These are phyloP conservation scores for Solanum acaule DNA, from an alignment of 257 asterid genomes.

Conservation along the genomic window DNA sequence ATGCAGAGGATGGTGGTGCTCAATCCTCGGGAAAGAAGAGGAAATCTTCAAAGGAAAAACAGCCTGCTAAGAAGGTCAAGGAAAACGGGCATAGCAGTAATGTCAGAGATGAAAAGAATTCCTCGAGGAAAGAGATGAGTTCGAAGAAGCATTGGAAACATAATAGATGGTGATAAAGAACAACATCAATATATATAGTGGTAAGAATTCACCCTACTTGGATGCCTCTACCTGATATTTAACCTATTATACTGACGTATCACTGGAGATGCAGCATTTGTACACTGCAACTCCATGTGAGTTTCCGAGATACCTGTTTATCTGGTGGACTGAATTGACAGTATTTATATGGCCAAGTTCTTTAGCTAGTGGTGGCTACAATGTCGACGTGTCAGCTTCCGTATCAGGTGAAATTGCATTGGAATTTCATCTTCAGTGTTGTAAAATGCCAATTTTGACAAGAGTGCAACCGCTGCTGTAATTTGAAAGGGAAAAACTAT, in stretches of 20 bases:
- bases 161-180: neutral
- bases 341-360: neutral
- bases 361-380: neutral
- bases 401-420: neutral
- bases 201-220: neutral
- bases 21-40: conserved; percentile 52
- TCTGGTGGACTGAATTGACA: neutral
- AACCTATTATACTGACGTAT: neutral
- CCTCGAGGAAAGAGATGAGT: conserved; percentile 24
- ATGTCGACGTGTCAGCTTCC: neutral
- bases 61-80: conserved; percentile 27
- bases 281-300: neutral
- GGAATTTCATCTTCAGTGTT: neutral
- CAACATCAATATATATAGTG: neutral
- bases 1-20: neutral
- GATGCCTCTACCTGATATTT: neutral
- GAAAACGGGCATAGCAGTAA: conserved; percentile 10
- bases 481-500: neutral
- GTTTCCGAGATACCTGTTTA: neutral
- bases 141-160: conserved; percentile 33
- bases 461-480: neutral
- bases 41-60: conserved; percentile 31
- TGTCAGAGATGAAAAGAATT: neutral
- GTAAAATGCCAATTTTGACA: neutral
- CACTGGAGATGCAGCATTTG: neutral